Evolutionary conservation across 2,329 filamentous ascomycete species (phyloP).

Genomic region (Arthrobotrys iridis): DNA sequence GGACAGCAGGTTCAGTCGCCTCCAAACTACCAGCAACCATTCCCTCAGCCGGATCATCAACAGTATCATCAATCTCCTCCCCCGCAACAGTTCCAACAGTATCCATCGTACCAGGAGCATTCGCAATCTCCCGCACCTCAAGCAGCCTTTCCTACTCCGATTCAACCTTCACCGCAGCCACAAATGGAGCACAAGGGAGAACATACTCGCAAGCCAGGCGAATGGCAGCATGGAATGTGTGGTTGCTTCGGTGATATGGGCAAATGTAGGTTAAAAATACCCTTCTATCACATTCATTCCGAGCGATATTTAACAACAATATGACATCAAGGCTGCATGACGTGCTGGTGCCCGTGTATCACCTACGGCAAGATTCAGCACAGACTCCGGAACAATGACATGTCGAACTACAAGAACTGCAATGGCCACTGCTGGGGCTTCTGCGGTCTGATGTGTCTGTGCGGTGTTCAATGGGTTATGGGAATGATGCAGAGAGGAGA

Average conservation of each 20-base stretch:
- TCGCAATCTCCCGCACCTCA: not conserved
- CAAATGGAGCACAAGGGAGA: slow-evolving; percentile 36
- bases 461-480: slow-evolving; percentile 62
- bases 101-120: slow-evolving; percentile 20
- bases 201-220: slow-evolving; percentile 8
- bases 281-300: not conserved
- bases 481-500: slow-evolving; percentile 68
- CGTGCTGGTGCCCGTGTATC: slow-evolving; percentile 53
- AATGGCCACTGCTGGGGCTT: slow-evolving; percentile 61
- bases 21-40: slow-evolving; percentile 26
- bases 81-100: not conserved
- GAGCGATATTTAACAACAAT: not conserved
- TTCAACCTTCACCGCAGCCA: slow-evolving; percentile 15
- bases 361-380: slow-evolving; percentile 52
- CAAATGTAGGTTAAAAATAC: slow-evolving; percentile 44
- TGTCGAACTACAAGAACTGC: slow-evolving; percentile 33
- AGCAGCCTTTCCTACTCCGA: slow-evolving; percentile 3
- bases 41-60: slow-evolving; percentile 17
- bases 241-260: slow-evolving; percentile 53
- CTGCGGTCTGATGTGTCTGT: slow-evolving; percentile 58
- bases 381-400: slow-evolving; percentile 36
- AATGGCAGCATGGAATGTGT: slow-evolving; percentile 55
- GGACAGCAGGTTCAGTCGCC: slow-evolving; percentile 14
- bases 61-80: slow-evolving; percentile 13
- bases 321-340: slow-evolving; percentile 28